A percentile compares a stretch with the other conserved stretches of the same genome.
These are phyloP conservation scores for Debaryomyces tyrocola DNA, from an alignment of 805 yeast genomes.

Conservation along the genomic window DNA sequence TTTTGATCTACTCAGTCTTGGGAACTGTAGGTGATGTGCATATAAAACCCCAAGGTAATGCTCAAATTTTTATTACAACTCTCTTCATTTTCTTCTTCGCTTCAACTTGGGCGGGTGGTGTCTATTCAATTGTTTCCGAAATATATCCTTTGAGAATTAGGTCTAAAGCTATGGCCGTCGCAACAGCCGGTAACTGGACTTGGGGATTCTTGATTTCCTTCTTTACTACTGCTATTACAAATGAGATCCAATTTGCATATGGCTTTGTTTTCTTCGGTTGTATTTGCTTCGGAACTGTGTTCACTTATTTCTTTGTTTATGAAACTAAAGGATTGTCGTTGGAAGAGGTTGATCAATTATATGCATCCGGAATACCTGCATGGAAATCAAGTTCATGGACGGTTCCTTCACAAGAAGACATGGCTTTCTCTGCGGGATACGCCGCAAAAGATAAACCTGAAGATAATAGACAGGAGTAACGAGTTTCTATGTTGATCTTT, in stretches of 20 bases:
- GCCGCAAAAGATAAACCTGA: constrained; percentile 32
- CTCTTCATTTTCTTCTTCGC: constrained; percentile 66
- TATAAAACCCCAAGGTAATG: constrained; percentile 52
- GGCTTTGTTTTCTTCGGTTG: constrained; percentile 70
- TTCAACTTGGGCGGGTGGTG: constrained; percentile 71
- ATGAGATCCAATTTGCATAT: constrained; percentile 57
- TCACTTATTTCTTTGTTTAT: constrained; percentile 68
- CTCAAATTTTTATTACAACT: constrained; percentile 64
- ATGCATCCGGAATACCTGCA: constrained; percentile 39
- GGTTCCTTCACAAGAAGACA: constrained; percentile 42
- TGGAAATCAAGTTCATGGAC: constrained; percentile 49
- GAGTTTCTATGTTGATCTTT: no score
- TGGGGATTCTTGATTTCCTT: constrained; percentile 25
- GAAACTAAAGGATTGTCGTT: constrained; percentile 80
- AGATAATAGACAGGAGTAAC: constrained; percentile 10
- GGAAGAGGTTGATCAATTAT: constrained; percentile 77
- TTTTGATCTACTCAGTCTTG: constrained; percentile 58
- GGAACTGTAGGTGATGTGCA: constrained; percentile 50
- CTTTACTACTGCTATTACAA: constrained; percentile 56
- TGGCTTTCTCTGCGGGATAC: constrained; percentile 37
- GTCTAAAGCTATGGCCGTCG: constrained; percentile 33
- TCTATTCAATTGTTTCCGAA: constrained; percentile 40
- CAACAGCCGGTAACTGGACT: constrained; percentile 38
- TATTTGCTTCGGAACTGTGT: constrained; percentile 59
- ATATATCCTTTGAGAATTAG: constrained; percentile 38